Evolutionary conservation across 2,329 filamentous ascomycete species (phyloP).

Genomic region (Knoxdaviesia capensis): DNA sequence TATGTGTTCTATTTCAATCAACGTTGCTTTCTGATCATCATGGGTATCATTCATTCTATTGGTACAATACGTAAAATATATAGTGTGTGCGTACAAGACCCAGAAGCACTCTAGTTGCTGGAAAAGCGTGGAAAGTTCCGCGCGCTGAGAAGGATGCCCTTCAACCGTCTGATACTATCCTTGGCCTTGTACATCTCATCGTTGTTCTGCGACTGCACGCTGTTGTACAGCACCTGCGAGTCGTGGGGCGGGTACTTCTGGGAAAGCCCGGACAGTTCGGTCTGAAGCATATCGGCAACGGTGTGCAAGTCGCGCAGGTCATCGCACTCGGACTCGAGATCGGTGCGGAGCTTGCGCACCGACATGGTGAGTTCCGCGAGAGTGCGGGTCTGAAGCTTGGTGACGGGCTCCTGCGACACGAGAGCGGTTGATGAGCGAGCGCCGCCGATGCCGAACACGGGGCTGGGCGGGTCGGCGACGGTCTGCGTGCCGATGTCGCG

Average conservation of each 20-base stretch:
- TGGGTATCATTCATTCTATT: neutral
- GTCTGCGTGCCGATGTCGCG: conserved; percentile 68
- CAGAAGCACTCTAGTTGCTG: too few species aligned
- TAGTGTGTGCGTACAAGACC: too few species aligned
- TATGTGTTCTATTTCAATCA: neutral
- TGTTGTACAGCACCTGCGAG: neutral
- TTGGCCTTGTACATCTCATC: conserved; percentile 57
- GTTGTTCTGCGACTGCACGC: conserved; percentile 12
- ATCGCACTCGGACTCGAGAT: conserved; percentile 22
- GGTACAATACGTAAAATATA: too few species aligned
- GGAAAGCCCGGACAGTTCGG: too few species aligned
- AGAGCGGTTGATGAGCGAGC: conserved; percentile 4
- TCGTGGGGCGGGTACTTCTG: too few species aligned
- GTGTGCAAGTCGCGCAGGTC: conserved; percentile 29
- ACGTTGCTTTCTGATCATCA: neutral
- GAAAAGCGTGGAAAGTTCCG: conserved; percentile 39
- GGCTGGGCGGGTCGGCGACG: conserved; percentile 14
- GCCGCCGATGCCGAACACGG: neutral
- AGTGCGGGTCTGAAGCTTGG: conserved; percentile 19
- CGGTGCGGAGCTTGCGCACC: conserved; percentile 20
- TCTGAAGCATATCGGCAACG: conserved; percentile 15
- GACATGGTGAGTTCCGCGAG: conserved; percentile 21
- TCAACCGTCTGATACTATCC: conserved; percentile 57
- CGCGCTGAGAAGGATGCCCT: conserved; percentile 57
- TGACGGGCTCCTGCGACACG: conserved; percentile 8